Conservation (phyloP, 169 alveolate species). For the Plasmodium ovale region DNA sequence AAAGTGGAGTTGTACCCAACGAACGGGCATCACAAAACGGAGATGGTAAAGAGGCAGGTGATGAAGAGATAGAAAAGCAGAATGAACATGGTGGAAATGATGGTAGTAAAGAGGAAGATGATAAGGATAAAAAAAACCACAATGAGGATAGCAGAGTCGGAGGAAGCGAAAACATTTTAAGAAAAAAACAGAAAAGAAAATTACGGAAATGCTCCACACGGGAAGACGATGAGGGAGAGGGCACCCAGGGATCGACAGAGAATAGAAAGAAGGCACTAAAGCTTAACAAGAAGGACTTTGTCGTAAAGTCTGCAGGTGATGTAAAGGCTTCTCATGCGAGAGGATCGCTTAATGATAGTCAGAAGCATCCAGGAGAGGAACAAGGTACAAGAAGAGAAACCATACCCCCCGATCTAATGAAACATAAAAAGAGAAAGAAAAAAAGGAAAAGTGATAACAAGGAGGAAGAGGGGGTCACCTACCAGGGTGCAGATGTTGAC, state of each 20-base stretch:
- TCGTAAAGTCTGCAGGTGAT: background rate
- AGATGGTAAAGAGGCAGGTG: background rate
- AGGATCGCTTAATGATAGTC: background rate
- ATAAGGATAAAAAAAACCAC: background rate
- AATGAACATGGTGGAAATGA: constrained; percentile 2
- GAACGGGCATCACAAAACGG: background rate
- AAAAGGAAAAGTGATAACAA: background rate
- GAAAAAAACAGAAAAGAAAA: constrained; percentile 39
- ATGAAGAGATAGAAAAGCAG: background rate
- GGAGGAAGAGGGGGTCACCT: background rate
- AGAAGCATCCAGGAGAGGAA: background rate
- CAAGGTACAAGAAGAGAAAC: background rate
- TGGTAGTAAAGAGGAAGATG: background rate
- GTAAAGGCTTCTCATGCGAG: background rate
- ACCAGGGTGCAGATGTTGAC: no score
- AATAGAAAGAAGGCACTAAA: background rate
- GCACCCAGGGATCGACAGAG: background rate
- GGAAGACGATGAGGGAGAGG: constrained; percentile 4
- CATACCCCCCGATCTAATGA: background rate
- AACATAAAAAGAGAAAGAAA: background rate
- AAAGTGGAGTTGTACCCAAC: background rate
- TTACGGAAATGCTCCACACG: background rate
- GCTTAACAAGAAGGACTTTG: constrained; percentile 20
- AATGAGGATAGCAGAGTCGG: background rate
- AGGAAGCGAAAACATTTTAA: background rate